Evolutionary conservation across 306 rosid genomes (phyloP).

Genomic region (Styphnolobium japonicum): DNA sequence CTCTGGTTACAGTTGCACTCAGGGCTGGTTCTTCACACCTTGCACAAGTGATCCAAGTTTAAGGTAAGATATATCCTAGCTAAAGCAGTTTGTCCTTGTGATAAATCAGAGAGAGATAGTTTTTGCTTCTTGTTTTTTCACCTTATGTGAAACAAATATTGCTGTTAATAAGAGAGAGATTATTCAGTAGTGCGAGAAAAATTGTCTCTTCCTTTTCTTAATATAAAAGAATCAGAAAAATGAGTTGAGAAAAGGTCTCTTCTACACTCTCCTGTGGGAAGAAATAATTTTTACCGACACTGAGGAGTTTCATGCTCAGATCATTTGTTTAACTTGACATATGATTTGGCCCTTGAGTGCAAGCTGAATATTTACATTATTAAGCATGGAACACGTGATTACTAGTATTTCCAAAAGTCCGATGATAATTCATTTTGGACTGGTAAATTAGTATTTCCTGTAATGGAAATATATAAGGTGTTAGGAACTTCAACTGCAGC

Average conservation of each 20-base stretch:
- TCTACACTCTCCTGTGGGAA: background rate
- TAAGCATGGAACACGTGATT: background rate
- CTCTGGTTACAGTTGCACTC: constrained; percentile 89
- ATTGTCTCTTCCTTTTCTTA: background rate
- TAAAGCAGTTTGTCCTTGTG: constrained; percentile 19
- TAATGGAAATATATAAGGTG: background rate
- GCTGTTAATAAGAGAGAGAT: background rate
- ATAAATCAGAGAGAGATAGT: background rate
- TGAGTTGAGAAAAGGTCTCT: background rate
- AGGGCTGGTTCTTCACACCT: constrained; percentile 98
- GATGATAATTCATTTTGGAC: background rate
- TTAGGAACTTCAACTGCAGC: background rate
- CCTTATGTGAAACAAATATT: background rate
- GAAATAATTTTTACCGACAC: background rate
- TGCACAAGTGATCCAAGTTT: constrained; percentile 83
- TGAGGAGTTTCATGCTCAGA: background rate
- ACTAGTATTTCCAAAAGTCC: background rate
- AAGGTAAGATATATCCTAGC: constrained; percentile 55
- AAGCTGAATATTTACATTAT: background rate
- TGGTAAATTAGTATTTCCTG: background rate
- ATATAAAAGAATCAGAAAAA: background rate
- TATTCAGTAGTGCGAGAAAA: background rate
- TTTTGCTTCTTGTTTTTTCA: constrained; percentile 3
- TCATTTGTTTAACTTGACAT: background rate
- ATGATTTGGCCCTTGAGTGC: background rate